These are phyloP conservation scores for Euptelea pleiosperma DNA, from an alignment of 164 flowering plant species.

Conservation along the genomic window DNA sequence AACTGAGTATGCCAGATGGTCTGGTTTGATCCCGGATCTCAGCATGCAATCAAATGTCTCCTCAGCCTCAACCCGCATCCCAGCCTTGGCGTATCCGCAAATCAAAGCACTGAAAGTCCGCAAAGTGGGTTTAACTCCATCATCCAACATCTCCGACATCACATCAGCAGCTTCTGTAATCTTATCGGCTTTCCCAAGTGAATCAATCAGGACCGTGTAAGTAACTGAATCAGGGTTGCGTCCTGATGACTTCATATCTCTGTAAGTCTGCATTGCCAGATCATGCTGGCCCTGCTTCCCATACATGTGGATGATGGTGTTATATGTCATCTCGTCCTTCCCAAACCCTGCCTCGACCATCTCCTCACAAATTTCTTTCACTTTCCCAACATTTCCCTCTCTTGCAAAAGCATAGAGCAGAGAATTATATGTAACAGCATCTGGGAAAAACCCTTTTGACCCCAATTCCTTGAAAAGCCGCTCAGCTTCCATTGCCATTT, in stretches of 20 bases:
- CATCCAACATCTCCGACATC: slow-evolving; percentile 83
- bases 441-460: slow-evolving; percentile 68
- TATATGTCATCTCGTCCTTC: slow-evolving; percentile 84
- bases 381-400: slow-evolving; percentile 73
- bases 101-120: slow-evolving; percentile 87
- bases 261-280: slow-evolving; percentile 60
- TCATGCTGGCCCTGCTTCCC: slow-evolving; percentile 88
- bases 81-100: slow-evolving; percentile 89
- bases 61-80: slow-evolving; percentile 68
- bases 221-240: slow-evolving; percentile 81
- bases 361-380: slow-evolving; percentile 54
- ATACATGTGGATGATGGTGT: slow-evolving; percentile 92
- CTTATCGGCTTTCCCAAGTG: slow-evolving; percentile 80
- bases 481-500: slow-evolving; percentile 61
- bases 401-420: slow-evolving; percentile 87
- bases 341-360: slow-evolving; percentile 75
- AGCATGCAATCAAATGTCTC: slow-evolving; percentile 68
- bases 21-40: slow-evolving; percentile 79
- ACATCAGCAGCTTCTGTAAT: slow-evolving; percentile 65
- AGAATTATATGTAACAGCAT: slow-evolving; percentile 93
- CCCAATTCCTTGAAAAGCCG: slow-evolving; percentile 62
- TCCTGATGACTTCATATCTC: slow-evolving; percentile 64
- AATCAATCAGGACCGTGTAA: slow-evolving; percentile 84
- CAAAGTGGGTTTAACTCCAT: slow-evolving; percentile 74
- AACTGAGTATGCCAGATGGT: slow-evolving; percentile 75